Base-by-base conservation (phyloP, 2,329 filamentous ascomycete genomes). In the Beauveria sp. region DNA sequence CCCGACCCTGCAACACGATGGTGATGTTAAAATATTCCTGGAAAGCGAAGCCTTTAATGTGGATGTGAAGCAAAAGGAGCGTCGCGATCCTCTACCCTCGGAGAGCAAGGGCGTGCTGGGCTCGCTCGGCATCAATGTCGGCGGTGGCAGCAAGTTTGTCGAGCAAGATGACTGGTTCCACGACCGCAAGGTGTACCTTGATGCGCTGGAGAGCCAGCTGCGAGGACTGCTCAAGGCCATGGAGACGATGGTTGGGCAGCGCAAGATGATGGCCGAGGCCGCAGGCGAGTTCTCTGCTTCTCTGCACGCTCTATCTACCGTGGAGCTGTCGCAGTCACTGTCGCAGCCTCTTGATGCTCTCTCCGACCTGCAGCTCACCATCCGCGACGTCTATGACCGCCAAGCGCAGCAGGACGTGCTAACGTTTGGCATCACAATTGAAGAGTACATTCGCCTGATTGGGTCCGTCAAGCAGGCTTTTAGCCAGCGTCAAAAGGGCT, bases 161-260 rank as follows among this genome's bases (percentile, higher is more conserved):
- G 95, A 99, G 75, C 95, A 98, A 71, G 95, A 99, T 72, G 95
- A 99, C 77, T 99, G 93, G 95, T 99, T 99, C 77, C 93, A 99
- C 69, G 95, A 99, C 67, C 91, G 95, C 64, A 91, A 88, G 69
- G 85, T 98, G 60, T 99, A 99, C 71, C 84, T 99, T 12, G 95
- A 99, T 72, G 93, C 93, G 5, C 82, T 98, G 43, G 93, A 98
- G 71, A 92, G 86, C 68, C 93, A 98, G 73, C 82, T 97, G 63
- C 96, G 93, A 73, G 88, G 90, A 10, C 80, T 98, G 18, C 82
- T 97, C 69, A 98, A 97, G 76, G 90, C 93, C 20, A 96, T 96
- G 76, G 95, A 99, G 70, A 89, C 86, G 6, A 96, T 99, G 72
- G 90, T 99, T 1, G 82, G 82, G 42, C 95, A 99, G 75, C 87